These are phyloP conservation scores for Purshia tridentata DNA, from an alignment of 306 rosid genomes.

Conservation along the genomic window DNA sequence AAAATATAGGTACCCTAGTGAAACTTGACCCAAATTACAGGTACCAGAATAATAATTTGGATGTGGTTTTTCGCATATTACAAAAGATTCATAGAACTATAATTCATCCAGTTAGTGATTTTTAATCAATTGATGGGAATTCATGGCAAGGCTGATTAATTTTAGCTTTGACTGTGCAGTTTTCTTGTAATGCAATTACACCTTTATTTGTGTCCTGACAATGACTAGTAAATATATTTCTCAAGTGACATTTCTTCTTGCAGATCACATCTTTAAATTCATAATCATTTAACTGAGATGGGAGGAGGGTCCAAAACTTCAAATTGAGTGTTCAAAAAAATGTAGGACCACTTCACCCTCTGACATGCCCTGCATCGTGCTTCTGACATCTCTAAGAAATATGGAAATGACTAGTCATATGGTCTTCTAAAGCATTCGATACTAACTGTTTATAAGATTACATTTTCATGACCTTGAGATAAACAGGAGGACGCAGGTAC, in stretches of 20 bases:
- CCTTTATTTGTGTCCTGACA: background rate
- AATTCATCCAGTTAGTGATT: background rate
- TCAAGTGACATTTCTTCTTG: background rate
- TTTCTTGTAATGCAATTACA: no score
- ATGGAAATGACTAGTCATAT: no score
- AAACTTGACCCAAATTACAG: no score
- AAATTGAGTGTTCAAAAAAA: no score
- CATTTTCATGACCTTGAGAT: background rate
- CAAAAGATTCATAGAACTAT: background rate
- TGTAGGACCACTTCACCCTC: background rate
- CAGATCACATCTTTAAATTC: background rate
- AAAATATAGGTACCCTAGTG: no score
- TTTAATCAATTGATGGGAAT: background rate
- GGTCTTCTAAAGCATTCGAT: background rate
- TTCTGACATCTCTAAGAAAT: no score
- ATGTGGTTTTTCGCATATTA: background rate
- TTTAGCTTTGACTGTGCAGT: no score
- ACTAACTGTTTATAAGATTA: background rate
- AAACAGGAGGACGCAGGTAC: no score
- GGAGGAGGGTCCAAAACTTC: background rate
- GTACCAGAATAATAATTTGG: no score
- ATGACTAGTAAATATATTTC: background rate
- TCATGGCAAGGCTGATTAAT: background rate
- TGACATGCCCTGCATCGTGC: background rate
- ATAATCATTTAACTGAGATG: background rate